Percentiles rank a stretch among this genome's conserved stretches.
Evolutionary conservation across 345 rosid genomes (phyloP).

Genomic region (Viola odorata): DNA sequence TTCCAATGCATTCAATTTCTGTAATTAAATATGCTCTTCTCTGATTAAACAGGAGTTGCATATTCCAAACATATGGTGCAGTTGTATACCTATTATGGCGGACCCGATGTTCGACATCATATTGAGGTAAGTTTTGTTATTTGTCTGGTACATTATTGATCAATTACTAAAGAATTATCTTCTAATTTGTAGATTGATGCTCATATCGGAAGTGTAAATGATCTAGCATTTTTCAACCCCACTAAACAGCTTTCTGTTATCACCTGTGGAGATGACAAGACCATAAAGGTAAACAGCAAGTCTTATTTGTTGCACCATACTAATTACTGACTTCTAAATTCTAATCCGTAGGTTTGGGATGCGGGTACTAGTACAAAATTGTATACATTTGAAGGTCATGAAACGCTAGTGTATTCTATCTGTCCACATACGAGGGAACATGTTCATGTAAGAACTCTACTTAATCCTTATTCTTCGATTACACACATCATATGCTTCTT

Average conservation of each 20-base stretch:
- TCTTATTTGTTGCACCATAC: background rate
- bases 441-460: slow-evolving; percentile 37
- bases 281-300: slow-evolving; percentile 58
- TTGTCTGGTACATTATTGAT: background rate
- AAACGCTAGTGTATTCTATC: slow-evolving; percentile 63
- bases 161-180: background rate
- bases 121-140: slow-evolving; percentile 30
- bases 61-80: slow-evolving; percentile 41
- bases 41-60: slow-evolving; percentile 40
- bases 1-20: background rate
- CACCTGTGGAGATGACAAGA: slow-evolving; percentile 85
- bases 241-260: slow-evolving; percentile 41
- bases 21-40: slow-evolving; percentile 1
- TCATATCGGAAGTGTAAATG: slow-evolving; percentile 72
- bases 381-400: slow-evolving; percentile 69
- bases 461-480: slow-evolving; percentile 3
- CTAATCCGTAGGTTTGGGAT: slow-evolving; percentile 56
- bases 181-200: slow-evolving; percentile 54
- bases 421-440: slow-evolving; percentile 54
- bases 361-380: slow-evolving; percentile 39
- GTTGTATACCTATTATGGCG: slow-evolving; percentile 23
- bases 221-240: slow-evolving; percentile 60
- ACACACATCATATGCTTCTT: background rate
- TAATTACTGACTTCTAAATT: background rate
- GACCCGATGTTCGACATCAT: slow-evolving; percentile 26